Base-by-base conservation (phyloP, 2,329 filamentous ascomycete species). In the Talaromyces sp. region DNA sequence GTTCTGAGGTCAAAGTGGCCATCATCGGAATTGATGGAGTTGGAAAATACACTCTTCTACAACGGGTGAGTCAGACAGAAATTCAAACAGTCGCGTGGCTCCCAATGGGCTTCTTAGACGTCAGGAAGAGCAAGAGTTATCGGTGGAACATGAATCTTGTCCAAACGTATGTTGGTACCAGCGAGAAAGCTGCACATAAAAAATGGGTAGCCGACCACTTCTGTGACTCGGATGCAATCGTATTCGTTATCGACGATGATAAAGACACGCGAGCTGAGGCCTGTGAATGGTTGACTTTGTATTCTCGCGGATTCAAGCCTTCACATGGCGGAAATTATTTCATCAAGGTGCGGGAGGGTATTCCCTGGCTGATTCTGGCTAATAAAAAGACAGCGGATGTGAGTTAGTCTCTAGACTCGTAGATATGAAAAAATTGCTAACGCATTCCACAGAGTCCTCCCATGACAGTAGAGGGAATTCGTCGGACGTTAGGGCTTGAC, bases 31-130 rank as follows among this genome's bases (percentile, higher is more conserved):
- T 50, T 2, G 18, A 21, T 3, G 42, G 31, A 12, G 42, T 59
- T 28, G 28, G 57, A 16, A 59, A 59, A 59, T 35, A 59, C 25
- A 59, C 57, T 4, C 57, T 59, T 23, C n/a, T 59, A 12, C 40
- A 31, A 48, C 57, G 16, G 8, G 7, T 59, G 8, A 48, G 9
- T 23, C 16, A 59, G 31, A 12, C 14, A 12, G 2, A 46, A 7
- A 50, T 59, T 3, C 28, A 50, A 4, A 25, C 28, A 1, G 31
- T 50, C 16, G 18, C 5, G n/a, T 50, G 12, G 12, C 42, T 12
- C 11, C 9, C 28, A 5, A 46, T 44, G 21, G 21, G 16, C 5
- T 37, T 1, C 5, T 9, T 9, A 12, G 7, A 46, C 5, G 28
- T 35, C 18, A 48, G 25, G 18, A 37, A 5, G 11, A 18, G 57